Conservation (phyloP, 257 asterid species). For the Capsicum baccatum region DNA sequence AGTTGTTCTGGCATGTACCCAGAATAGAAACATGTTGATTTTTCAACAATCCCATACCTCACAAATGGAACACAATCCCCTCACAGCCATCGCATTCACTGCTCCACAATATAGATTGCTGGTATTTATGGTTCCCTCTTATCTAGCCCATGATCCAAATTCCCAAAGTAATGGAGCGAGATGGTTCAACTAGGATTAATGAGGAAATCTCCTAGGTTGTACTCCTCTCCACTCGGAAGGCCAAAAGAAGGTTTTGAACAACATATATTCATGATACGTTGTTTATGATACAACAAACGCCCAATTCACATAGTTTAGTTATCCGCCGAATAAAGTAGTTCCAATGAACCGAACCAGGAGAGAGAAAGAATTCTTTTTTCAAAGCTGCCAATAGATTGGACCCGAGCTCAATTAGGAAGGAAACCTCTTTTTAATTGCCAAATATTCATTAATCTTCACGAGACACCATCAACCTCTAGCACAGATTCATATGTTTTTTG, state of each 20-base stretch:
- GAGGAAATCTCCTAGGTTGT: neutral
- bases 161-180: neutral
- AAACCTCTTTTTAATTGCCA: neutral
- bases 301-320: neutral
- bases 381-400: neutral
- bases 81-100: neutral
- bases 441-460: slow-evolving; percentile 15
- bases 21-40: neutral
- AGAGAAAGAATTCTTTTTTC: neutral
- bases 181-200: slow-evolving; percentile 18
- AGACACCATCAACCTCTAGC: neutral
- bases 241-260: neutral
- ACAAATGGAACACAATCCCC: neutral
- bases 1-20: neutral
- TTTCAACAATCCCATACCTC: slow-evolving; percentile 4
- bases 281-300: neutral
- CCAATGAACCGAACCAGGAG: neutral
- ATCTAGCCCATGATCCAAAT: neutral
- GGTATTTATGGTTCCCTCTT: neutral
- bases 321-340: neutral
- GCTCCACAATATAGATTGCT: neutral
- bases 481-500: neutral
- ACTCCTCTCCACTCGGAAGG: neutral
- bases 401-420: neutral
- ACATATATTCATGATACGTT: neutral